phyloP scores from a whole-genome alignment of 345 rosid species.

The Bretschneidera sinensis region DNA sequence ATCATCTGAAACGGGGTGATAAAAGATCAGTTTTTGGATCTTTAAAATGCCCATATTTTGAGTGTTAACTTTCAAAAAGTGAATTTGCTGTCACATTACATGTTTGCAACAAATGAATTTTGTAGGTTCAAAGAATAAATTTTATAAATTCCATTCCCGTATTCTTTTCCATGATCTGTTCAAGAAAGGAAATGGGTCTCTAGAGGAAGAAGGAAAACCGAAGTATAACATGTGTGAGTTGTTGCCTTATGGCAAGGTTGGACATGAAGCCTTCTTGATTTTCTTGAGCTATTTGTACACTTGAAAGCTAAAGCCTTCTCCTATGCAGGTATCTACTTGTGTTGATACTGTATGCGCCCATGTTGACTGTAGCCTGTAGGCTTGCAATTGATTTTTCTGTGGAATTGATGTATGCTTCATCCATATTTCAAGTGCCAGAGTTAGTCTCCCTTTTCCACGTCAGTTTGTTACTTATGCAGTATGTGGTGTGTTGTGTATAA shows the following conservation, averaged over 20 bases:
- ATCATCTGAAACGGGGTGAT: not conserved
- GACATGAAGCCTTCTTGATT: slow-evolving; percentile 68
- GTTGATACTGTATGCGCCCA: slow-evolving; percentile 65
- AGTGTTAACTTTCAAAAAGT: too few relatives aligned
- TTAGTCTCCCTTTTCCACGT: slow-evolving; percentile 85
- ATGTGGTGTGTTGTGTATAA: too few relatives aligned
- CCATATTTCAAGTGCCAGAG: slow-evolving; percentile 67
- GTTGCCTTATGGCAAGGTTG: slow-evolving; percentile 66
- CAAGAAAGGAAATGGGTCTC: slow-evolving; percentile 36
- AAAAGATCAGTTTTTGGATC: too few relatives aligned
- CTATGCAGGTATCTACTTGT: slow-evolving; percentile 74
- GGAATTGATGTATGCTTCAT: slow-evolving; percentile 84
- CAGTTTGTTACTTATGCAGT: slow-evolving; percentile 7
- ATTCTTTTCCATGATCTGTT: slow-evolving; percentile 67
- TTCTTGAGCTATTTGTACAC: slow-evolving; percentile 74
- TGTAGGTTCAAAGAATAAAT: too few relatives aligned
- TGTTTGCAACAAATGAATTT: too few relatives aligned
- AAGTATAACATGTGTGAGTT: slow-evolving; percentile 49
- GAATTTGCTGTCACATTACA: too few relatives aligned
- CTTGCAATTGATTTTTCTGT: slow-evolving; percentile 77
- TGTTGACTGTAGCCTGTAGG: slow-evolving; percentile 77
- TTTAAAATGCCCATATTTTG: too few relatives aligned
- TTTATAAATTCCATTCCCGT: too few relatives aligned
- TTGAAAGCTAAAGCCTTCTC: slow-evolving; percentile 70
- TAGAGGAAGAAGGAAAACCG: slow-evolving; percentile 49